Evolutionary conservation across 306 rosid species (phyloP), one percentile per base, ranked within the genome.

Genomic region (Aeschynomene evenia): DNA sequence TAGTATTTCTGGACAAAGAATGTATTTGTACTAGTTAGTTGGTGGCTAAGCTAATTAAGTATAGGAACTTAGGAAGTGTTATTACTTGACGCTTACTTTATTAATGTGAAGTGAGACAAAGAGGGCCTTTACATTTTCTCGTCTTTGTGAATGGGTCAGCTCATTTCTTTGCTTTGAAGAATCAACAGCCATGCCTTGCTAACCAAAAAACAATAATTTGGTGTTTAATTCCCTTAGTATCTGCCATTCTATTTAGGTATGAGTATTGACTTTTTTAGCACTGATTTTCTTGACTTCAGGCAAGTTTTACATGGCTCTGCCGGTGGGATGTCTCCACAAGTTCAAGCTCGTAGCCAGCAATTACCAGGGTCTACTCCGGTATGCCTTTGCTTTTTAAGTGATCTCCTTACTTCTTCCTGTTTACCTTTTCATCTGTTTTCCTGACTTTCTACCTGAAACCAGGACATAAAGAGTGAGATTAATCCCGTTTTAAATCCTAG

Each of bases 381-480:
- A 91, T 55, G 79, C 56, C 29, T 20, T 53, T 58, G 65, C 70
- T 71, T 40, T 68, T 63, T 26, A 45, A 22, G 52, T 79, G 48
- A 39, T 43, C 70, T 63, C 57, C 12, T 77, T 52, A 54, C 23
- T 74, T 75, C 31, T 18, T 76, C 9, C 33, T 77, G 23, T 50
- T 26, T 73, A 65, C 43, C 40, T 49, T 70, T 46, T 54, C 5
- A 37, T 60, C 68, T 73, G 26, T 33, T 61, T 53, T 68, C 57
- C 70, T 86, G 76, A 86, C 70, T 43, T 49, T 16, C 49, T 71
- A 20, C 58, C 52, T 76, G 64, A 66, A 67, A 74, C 74, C 79
- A 95, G 99, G 99, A 95, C 50, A 87, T 91, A 39, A 95, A 95
- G 91, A 82, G 82, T n/a, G 99, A 91, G 81, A 89, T 89, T 40